phyloP scores from a whole-genome alignment of 1,139 yeast genomes.

The Debaryomyces subglobosus region DNA sequence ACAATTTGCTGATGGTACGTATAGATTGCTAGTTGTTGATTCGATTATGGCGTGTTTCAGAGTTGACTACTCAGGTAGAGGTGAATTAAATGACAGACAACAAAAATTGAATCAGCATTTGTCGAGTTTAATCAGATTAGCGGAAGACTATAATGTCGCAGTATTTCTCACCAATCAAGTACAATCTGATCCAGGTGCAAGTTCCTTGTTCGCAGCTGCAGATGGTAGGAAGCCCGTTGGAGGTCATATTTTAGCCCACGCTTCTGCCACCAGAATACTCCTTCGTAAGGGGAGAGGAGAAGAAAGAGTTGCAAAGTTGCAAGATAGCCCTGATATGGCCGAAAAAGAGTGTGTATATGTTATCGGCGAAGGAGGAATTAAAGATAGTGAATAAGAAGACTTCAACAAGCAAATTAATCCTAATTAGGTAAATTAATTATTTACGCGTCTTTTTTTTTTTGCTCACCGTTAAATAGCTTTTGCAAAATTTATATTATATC shows the following conservation, averaged over 20 bases:
- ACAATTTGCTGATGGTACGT: constrained; percentile 53
- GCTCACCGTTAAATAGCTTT: constrained; percentile 7
- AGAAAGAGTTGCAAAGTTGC: constrained; percentile 64
- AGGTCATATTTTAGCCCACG: constrained; percentile 66
- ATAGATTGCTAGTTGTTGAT: constrained; percentile 48
- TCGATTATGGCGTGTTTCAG: constrained; percentile 66
- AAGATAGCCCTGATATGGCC: constrained; percentile 67
- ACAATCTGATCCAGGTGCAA: constrained; percentile 71
- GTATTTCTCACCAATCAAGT: constrained; percentile 65
- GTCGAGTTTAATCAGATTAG: constrained; percentile 51
- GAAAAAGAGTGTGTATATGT: constrained; percentile 59
- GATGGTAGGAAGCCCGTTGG: constrained; percentile 71
- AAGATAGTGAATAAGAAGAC: constrained; percentile 38
- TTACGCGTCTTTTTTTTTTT: constrained; percentile 13
- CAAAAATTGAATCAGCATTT: constrained; percentile 62
- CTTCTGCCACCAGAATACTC: constrained; percentile 62
- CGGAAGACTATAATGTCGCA: constrained; percentile 63
- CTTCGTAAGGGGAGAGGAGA: constrained; percentile 66
- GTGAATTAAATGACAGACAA: constrained; percentile 63
- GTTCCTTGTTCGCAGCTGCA: constrained; percentile 63
- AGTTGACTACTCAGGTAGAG: constrained; percentile 63
- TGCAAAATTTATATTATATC: background rate
- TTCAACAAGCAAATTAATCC: constrained; percentile 19
- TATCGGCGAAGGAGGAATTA: constrained; percentile 56
- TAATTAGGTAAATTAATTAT: constrained; percentile 27